Conservation (phyloP, 2,329 filamentous ascomycete species). For the Thermochaetoides dissita region DNA sequence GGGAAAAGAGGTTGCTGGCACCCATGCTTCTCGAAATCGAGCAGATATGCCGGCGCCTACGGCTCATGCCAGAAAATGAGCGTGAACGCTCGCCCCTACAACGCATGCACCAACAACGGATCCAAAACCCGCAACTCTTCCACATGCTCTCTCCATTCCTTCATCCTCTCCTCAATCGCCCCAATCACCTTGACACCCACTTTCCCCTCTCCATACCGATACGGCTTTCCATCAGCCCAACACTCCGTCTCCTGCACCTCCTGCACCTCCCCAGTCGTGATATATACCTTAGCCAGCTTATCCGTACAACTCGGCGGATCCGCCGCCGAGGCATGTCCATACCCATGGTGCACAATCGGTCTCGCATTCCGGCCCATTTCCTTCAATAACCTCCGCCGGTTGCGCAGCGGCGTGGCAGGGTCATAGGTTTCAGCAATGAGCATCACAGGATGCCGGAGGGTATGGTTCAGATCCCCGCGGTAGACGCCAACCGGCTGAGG, state of each 20-base stretch:
- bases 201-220: conserved; percentile 23
- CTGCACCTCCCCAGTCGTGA: conserved; percentile 28
- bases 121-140: conserved; percentile 10
- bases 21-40: too few relatives aligned
- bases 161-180: conserved; percentile 6
- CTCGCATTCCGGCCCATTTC: conserved; percentile 36
- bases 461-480: conserved; percentile 30
- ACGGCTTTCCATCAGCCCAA: conserved; percentile 34
- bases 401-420: conserved; percentile 34
- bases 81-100: too few relatives aligned
- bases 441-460: conserved; percentile 29
- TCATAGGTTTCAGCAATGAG: conserved; percentile 36
- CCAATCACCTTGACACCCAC: not conserved
- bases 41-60: too few relatives aligned
- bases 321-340: conserved; percentile 30
- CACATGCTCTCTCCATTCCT: conserved; percentile 12
- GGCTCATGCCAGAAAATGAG: too few relatives aligned
- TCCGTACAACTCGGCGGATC: conserved; percentile 33
- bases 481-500: conserved; percentile 31
- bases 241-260: conserved; percentile 29
- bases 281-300: conserved; percentile 24
- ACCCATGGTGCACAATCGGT: conserved; percentile 34
- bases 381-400: conserved; percentile 27
- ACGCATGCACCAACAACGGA: conserved; percentile 6
- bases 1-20: too few relatives aligned